A percentile compares a stretch with the other conserved stretches of the same genome.
These are phyloP conservation scores for Colletotrichum sublineola DNA, from an alignment of 2,329 filamentous ascomycete species.

Conservation along the genomic window DNA sequence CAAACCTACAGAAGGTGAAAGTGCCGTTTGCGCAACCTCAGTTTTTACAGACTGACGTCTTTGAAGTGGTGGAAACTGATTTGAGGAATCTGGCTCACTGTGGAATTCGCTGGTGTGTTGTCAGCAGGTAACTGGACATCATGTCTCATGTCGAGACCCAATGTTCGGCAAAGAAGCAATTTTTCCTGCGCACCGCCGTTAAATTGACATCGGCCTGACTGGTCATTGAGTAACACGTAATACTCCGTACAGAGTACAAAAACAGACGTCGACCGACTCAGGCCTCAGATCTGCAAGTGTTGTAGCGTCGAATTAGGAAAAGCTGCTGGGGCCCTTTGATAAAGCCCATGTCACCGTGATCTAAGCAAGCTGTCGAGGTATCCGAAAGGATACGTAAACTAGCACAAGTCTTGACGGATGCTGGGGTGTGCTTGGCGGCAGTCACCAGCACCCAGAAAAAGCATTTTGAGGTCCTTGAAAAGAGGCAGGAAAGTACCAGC, in stretches of 20 bases:
- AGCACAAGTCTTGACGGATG: neutral
- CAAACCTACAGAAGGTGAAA: constrained; percentile 9
- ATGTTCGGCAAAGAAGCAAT: constrained; percentile 33
- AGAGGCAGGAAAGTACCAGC: neutral
- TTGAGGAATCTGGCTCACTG: constrained; percentile 10
- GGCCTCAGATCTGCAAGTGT: constrained; percentile 26
- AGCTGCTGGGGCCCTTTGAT: constrained; percentile 19
- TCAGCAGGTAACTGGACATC: constrained; percentile 22
- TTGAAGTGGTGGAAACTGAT: constrained; percentile 5
- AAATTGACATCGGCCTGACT: constrained; percentile 11
- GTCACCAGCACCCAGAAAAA: neutral
- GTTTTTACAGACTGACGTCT: neutral
- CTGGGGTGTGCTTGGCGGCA: neutral
- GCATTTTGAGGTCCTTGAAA: constrained; percentile 5
- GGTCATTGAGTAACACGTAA: constrained; percentile 1
- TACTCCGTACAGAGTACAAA: constrained; percentile 23
- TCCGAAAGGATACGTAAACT: neutral
- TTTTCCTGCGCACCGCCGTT: neutral
- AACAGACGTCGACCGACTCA: constrained; percentile 30
- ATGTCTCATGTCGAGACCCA: constrained; percentile 34
- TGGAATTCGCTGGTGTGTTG: constrained; percentile 11
- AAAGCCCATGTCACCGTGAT: constrained; percentile 29
- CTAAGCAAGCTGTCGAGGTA: constrained; percentile 17
- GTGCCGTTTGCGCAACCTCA: neutral
- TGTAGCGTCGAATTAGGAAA: constrained; percentile 16